Evolutionary conservation across 2,329 filamentous ascomycete genomes (phyloP), one percentile per base, ranked within the genome.

Genomic region (Trichoderma sp.): DNA sequence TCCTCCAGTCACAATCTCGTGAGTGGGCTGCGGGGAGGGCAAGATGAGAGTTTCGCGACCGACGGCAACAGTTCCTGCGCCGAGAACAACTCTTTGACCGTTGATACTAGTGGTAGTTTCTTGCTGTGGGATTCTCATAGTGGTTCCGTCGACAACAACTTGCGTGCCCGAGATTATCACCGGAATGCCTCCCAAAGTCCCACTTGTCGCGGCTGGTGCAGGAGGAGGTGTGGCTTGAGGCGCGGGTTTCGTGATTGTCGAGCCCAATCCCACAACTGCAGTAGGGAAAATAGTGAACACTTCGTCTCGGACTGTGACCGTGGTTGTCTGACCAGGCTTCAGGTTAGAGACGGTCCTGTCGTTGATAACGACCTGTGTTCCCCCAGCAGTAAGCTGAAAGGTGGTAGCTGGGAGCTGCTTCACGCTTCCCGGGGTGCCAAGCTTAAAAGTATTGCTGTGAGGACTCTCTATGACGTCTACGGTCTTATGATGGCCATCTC

Each of bases 281-380:
- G 83, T 86, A 7, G 88, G 88, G 31, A 85, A 79, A 64, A 90
- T 88, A 21, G 86, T 86, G 76, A 90, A 90, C 1, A 83, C 84
- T 12, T 85, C 83, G 27, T 79, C 82, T 33, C 81, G 80, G 3
- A 88, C 83, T 2, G 84, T 84, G 6, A 89, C 85, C 2, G 83
- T 85, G 14, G 82, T 85, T 0, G 85, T 88, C 73, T 83, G 79
- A 6, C 80, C 81, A 6, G 83, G 78, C 16, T 82, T 80, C 38
- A 85, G 82, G 72, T 85, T 82, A 0, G 81, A 82, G 72, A 88
- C 85, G 0, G 87, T 89, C 69, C 84, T 81, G 45, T 82, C 83
- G 75, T 88, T 86, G 75, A 90, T 87, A 69, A 89, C 81, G 6
- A 90, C 87, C 45, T 83, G 81, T 50, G 83, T 82, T 3, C 85